Conservation (phyloP, 192 early-diverging fungal genomes). For the Chytriomyces sp. region DNA sequence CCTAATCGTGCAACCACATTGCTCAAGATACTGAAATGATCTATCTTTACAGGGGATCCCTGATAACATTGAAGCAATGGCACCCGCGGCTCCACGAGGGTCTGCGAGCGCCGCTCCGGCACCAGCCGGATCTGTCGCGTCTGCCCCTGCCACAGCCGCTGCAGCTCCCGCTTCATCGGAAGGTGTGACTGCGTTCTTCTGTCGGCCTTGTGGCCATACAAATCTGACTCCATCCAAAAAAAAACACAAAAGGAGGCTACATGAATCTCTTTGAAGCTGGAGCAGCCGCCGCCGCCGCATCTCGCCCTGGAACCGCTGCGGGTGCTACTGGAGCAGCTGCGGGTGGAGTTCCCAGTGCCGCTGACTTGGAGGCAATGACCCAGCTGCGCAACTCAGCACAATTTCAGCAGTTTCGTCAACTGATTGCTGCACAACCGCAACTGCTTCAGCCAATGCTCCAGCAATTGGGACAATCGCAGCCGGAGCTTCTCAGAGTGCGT, state of each 20-base stretch:
- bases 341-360: conserved; percentile 32
- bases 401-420: conserved; percentile 87
- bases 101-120: conserved; percentile 20
- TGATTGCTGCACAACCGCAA: conserved; percentile 83
- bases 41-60: conserved; percentile 73
- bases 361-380: conserved; percentile 38
- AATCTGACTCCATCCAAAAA: too few relatives aligned
- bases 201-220: too few relatives aligned
- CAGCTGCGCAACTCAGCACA: conserved; percentile 79
- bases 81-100: conserved; percentile 17
- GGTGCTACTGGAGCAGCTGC: conserved; percentile 34
- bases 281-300: conserved; percentile 32
- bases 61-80: conserved; percentile 54
- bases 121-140: conserved; percentile 20
- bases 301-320: conserved; percentile 12
- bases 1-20: not conserved
- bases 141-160: conserved; percentile 22
- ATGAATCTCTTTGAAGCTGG: conserved; percentile 52
- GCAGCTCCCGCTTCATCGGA: not conserved
- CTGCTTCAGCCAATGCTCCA: conserved; percentile 83
- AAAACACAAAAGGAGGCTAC: conserved; percentile 27
- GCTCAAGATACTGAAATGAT: not conserved
- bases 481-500: conserved; percentile 71
- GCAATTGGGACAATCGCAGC: conserved; percentile 82
- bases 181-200: not conserved